Conservation (phyloP, 176 grass and related monocot species). For the Aegilops sharonensis region DNA sequence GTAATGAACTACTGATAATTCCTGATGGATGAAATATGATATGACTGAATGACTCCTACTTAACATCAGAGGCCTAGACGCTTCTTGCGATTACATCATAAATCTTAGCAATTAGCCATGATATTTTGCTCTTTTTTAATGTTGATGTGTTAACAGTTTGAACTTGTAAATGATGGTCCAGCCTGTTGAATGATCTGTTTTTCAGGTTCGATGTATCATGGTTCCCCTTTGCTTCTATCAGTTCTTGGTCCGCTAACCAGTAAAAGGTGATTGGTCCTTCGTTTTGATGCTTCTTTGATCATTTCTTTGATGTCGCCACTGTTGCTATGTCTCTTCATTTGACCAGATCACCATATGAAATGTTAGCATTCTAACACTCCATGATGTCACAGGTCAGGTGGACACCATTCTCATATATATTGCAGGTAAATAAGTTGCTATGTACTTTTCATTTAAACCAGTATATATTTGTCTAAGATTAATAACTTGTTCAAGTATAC, state of each 20-base stretch:
- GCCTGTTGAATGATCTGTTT: slow-evolving; percentile 17
- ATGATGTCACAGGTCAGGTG: slow-evolving; percentile 55
- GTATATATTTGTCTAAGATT: neutral
- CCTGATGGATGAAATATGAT: neutral
- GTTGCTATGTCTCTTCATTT: neutral
- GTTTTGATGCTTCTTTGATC: neutral
- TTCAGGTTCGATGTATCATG: slow-evolving; percentile 97
- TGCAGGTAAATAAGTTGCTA: slow-evolving; percentile 65
- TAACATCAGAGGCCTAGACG: neutral
- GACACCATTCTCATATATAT: slow-evolving; percentile 55
- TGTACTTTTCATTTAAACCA: neutral
- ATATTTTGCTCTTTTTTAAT: slow-evolving; percentile 19
- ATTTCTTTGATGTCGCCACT: neutral
- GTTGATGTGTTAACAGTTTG: neutral
- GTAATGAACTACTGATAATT: neutral
- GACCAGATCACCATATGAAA: neutral
- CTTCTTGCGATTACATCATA: neutral
- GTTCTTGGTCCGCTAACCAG: slow-evolving; percentile 72
- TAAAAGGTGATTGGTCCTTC: slow-evolving; percentile 49
- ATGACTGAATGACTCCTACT: neutral
- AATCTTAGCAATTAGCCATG: neutral
- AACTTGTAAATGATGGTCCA: neutral
- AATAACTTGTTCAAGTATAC: neutral
- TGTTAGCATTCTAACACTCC: slow-evolving; percentile 18
- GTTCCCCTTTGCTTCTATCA: slow-evolving; percentile 80